These are phyloP conservation scores for Suillus lakei DNA, from an alignment of 768 basidiomycete genomes.

Conservation along the genomic window DNA sequence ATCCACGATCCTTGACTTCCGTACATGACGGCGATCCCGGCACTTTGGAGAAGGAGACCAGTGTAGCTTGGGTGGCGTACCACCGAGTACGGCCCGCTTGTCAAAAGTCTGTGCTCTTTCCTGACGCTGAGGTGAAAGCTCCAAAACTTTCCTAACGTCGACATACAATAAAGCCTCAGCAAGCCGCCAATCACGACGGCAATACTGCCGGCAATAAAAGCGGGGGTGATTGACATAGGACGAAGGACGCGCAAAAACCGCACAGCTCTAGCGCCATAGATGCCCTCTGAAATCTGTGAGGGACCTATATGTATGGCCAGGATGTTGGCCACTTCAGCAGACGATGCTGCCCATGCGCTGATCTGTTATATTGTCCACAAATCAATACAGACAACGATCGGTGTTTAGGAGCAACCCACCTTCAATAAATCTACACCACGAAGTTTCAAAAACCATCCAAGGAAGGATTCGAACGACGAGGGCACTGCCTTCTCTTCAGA, in stretches of 20 bases:
- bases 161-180: conserved; percentile 30
- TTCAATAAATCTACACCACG: not conserved
- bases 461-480: too few relatives aligned
- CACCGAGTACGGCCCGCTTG: conserved; percentile 25
- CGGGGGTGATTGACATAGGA: conserved; percentile 8
- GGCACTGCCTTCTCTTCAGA: conserved; percentile 15
- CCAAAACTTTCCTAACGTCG: conserved; percentile 28
- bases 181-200: conserved; percentile 22
- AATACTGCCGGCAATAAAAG: conserved; percentile 20
- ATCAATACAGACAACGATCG: not conserved
- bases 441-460: not conserved
- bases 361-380: conserved; percentile 15
- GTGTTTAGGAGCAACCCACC: not conserved
- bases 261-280: not conserved
- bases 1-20: not conserved
- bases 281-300: not conserved
- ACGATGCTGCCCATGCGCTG: conserved; percentile 29
- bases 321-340: conserved; percentile 11
- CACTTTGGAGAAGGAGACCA: not conserved
- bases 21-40: not conserved
- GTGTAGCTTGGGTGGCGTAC: conserved; percentile 29
- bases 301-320: not conserved
- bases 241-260: not conserved
- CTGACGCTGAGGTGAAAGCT: conserved; percentile 32
- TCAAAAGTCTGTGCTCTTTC: conserved; percentile 30